Conservation (phyloP, 805 yeast genomes). For the Wickerhamomyces subpelliculosus region DNA sequence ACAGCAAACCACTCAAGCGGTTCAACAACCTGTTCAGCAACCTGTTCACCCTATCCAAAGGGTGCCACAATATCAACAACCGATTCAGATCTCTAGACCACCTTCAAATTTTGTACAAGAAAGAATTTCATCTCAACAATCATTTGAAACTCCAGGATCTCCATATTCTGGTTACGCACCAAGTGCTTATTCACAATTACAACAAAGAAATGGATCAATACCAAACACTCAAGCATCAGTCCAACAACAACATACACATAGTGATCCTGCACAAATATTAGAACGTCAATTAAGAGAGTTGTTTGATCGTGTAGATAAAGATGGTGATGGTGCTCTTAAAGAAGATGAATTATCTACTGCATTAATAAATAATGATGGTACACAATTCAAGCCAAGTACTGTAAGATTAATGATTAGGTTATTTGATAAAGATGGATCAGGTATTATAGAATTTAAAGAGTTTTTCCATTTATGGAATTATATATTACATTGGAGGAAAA, state of each 20-base stretch:
- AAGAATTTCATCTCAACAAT: slow-evolving; percentile 1
- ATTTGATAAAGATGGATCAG: slow-evolving; percentile 45
- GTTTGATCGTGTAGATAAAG: slow-evolving; percentile 49
- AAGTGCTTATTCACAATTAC: not conserved
- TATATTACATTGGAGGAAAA: slow-evolving; percentile 56
- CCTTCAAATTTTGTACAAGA: not conserved
- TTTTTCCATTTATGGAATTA: slow-evolving; percentile 66
- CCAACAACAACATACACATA: slow-evolving; percentile 2
- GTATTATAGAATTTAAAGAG: slow-evolving; percentile 47
- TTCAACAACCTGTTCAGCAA: slow-evolving; percentile 2
- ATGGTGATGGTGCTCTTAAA: slow-evolving; percentile 46
- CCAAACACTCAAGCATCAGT: not conserved
- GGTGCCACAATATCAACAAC: slow-evolving; percentile 1
- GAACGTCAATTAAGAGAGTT: slow-evolving; percentile 42
- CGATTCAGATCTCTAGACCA: not conserved
- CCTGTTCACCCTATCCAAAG: no score
- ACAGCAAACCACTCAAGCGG: no score
- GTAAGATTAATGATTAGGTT: slow-evolving; percentile 55
- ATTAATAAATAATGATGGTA: slow-evolving; percentile 55
- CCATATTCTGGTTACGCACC: slow-evolving; percentile 3
- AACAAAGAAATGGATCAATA: not conserved
- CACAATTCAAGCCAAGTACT: slow-evolving; percentile 54
- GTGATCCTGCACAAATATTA: slow-evolving; percentile 18
- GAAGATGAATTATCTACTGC: slow-evolving; percentile 53
- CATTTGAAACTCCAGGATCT: not conserved